These are phyloP conservation scores for Kingdonia uniflora DNA, from an alignment of 164 flowering plant species.

Conservation along the genomic window DNA sequence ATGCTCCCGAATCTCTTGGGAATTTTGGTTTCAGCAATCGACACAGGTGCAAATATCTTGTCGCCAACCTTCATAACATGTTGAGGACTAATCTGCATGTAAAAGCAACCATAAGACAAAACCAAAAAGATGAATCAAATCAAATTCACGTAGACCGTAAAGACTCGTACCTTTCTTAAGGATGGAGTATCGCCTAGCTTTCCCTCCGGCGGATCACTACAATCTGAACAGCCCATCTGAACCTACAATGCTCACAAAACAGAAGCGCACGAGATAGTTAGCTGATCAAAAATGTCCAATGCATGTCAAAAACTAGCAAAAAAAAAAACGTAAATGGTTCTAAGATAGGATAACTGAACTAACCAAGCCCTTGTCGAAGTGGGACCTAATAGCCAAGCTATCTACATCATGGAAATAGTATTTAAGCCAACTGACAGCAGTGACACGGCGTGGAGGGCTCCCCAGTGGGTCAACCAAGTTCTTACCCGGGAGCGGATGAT, in stretches of 20 bases:
- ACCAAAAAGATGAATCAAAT: background rate
- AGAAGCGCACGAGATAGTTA: background rate
- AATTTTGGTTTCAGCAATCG: constrained; percentile 61
- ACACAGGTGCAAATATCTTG: constrained; percentile 62
- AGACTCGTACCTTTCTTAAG: constrained; percentile 42
- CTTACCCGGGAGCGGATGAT: constrained; percentile 47
- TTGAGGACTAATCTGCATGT: constrained; percentile 51
- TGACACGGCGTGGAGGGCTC: constrained; percentile 24
- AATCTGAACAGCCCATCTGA: constrained; percentile 31
- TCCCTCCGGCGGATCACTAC: constrained; percentile 7
- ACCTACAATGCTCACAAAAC: constrained; percentile 31
- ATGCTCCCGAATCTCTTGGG: constrained; percentile 72
- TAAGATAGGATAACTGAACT: constrained; percentile 18
- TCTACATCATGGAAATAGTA: constrained; percentile 59
- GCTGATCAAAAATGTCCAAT: background rate
- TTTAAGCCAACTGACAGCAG: constrained; percentile 80
- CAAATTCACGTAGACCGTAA: background rate
- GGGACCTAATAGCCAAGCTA: constrained; percentile 42
- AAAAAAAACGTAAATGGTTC: background rate
- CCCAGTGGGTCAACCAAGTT: constrained; percentile 8
- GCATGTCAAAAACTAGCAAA: background rate
- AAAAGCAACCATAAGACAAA: constrained; percentile 26
- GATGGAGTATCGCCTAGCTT: constrained; percentile 14
- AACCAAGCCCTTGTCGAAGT: constrained; percentile 77
- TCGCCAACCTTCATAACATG: constrained; percentile 69